These are phyloP conservation scores for Hyphochytrium catenoides DNA, from an alignment of 352 stramenopile genomes.

Conservation along the genomic window DNA sequence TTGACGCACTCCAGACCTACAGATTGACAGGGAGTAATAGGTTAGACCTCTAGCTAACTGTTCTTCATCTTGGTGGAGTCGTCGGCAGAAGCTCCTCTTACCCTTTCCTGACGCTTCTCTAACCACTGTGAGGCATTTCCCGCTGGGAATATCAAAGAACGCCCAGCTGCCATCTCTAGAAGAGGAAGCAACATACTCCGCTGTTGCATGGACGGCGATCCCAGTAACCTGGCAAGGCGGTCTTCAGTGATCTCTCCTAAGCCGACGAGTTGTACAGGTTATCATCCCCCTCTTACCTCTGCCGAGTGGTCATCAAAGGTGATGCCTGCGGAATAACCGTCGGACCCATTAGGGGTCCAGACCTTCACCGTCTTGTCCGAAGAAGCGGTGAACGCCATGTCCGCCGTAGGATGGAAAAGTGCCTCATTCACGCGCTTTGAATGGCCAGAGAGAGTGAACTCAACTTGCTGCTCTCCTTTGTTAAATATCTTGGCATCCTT, in stretches of 20 bases:
- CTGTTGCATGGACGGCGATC: slow-evolving; percentile 48
- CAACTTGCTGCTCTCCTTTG: slow-evolving; percentile 32
- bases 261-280: slow-evolving; percentile 3
- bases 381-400: slow-evolving; percentile 35
- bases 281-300: slow-evolving; percentile 4
- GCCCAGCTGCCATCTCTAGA: slow-evolving; percentile 53
- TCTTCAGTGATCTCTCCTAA: no score
- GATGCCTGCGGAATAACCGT: slow-evolving; percentile 22
- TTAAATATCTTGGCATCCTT: slow-evolving; percentile 47
- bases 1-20: slow-evolving; percentile 12
- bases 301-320: slow-evolving; percentile 27
- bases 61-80: slow-evolving; percentile 4
- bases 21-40: neutral
- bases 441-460: slow-evolving; percentile 45
- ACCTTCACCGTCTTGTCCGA: slow-evolving; percentile 56
- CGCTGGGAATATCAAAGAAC: slow-evolving; percentile 45
- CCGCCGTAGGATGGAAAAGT: slow-evolving; percentile 34
- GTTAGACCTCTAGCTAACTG: slow-evolving; percentile 1
- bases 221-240: slow-evolving; percentile 29
- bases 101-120: slow-evolving; percentile 2
- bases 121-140: slow-evolving; percentile 4
- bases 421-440: slow-evolving; percentile 51
- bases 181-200: slow-evolving; percentile 39
- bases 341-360: slow-evolving; percentile 21
- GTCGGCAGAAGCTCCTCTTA: slow-evolving; percentile 9